phyloP scores from a whole-genome alignment of 495 filamentous ascomycete genomes.

The Zalerion maritima region DNA sequence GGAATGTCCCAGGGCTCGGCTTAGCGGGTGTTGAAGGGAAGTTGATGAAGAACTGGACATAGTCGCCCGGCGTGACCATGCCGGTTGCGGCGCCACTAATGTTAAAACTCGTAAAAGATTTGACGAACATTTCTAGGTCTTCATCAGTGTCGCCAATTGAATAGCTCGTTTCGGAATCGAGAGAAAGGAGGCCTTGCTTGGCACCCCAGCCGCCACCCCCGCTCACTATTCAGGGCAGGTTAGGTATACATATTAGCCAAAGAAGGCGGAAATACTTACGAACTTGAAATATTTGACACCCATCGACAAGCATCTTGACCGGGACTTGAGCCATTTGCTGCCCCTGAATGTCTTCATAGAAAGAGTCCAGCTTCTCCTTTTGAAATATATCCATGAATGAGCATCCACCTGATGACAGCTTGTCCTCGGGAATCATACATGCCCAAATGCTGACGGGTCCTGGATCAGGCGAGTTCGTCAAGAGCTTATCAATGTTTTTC shows the following conservation, averaged over 20 bases:
- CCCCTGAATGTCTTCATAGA: conserved; percentile 8
- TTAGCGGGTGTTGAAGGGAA: no score
- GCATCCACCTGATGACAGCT: no score
- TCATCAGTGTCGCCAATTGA: conserved; percentile 11
- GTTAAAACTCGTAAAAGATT: conserved; percentile 12
- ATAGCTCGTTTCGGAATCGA: conserved; percentile 53
- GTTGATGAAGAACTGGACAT: conserved; percentile 35
- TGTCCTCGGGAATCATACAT: conserved; percentile 44
- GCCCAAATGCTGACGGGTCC: conserved; percentile 60
- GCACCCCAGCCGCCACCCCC: conserved; percentile 85
- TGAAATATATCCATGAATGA: no score
- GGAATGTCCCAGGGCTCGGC: no score
- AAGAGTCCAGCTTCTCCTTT: conserved; percentile 2
- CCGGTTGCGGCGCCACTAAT: conserved; percentile 14
- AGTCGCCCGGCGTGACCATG: conserved; percentile 27
- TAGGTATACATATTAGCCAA: not conserved
- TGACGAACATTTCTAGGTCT: conserved; percentile 17
- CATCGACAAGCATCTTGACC: conserved; percentile 21
- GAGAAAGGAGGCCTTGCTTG: conserved; percentile 68
- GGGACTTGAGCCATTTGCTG: conserved; percentile 4
- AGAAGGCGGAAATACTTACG: conserved; percentile 20
- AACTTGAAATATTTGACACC: conserved; percentile 47
- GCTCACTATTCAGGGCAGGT: conserved; percentile 39
- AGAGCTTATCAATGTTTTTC: conserved; percentile 42
- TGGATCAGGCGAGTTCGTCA: conserved; percentile 25